These are phyloP conservation scores for Blastomyces percursus DNA, from an alignment of 2,329 filamentous ascomycete genomes.

Conservation along the genomic window DNA sequence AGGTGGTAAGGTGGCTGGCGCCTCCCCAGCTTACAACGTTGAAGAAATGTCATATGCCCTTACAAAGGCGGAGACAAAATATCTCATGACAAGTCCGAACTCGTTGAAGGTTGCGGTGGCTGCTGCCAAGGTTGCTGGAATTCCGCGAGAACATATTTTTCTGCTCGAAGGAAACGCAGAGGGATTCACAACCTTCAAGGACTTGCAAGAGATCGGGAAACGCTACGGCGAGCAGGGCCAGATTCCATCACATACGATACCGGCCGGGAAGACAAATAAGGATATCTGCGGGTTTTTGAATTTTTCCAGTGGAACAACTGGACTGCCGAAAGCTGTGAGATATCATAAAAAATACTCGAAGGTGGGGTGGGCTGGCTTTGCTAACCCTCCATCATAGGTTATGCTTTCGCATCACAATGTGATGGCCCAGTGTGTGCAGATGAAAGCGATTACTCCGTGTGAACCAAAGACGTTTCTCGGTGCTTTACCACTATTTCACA, in stretches of 20 bases:
- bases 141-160: constrained; percentile 41
- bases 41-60: constrained; percentile 56
- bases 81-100: constrained; percentile 44
- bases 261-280: constrained; percentile 42
- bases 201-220: constrained; percentile 19
- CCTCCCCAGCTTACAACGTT: constrained; percentile 52
- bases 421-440: constrained; percentile 51
- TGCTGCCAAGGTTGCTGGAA: constrained; percentile 44
- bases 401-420: constrained; percentile 47
- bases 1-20: constrained; percentile 46
- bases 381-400: constrained; percentile 23
- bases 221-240: constrained; percentile 32
- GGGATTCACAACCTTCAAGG: constrained; percentile 35
- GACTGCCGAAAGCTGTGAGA: constrained; percentile 38
- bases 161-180: constrained; percentile 42
- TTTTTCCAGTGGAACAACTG: constrained; percentile 42
- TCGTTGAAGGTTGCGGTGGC: constrained; percentile 43
- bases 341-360: neutral
- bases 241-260: constrained; percentile 39
- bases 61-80: constrained; percentile 44
- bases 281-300: constrained; percentile 38
- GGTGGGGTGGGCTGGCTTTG: neutral
- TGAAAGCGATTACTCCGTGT: constrained; percentile 42
- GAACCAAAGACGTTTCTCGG: constrained; percentile 44
- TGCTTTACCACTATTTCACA: constrained; percentile 52